A percentile compares a stretch with the other conserved stretches of the same genome.
phyloP scores from a whole-genome alignment of 1,139 yeast species.

The Yamadazyma dendronema region DNA sequence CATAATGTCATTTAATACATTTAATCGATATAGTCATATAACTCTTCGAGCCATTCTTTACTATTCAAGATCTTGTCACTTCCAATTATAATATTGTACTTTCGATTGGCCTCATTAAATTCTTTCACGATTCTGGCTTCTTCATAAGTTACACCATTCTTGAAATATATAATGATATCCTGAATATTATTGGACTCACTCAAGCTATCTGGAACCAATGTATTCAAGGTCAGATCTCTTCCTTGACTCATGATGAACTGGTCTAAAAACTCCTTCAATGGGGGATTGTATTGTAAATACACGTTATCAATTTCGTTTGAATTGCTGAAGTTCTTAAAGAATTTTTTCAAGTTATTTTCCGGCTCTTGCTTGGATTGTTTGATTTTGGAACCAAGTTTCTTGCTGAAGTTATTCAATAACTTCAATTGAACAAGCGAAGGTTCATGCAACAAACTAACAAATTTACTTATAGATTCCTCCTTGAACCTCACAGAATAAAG shows the following conservation, averaged over 20 bases:
- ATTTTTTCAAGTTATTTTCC: constrained; percentile 23
- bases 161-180: constrained; percentile 75
- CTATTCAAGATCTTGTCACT: constrained; percentile 73
- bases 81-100: constrained; percentile 61
- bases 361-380: constrained; percentile 14
- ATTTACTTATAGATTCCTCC: constrained; percentile 23
- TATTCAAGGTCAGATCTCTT: constrained; percentile 7
- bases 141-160: constrained; percentile 92
- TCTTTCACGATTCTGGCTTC: constrained; percentile 84
- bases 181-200: constrained; percentile 44
- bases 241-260: constrained; percentile 19
- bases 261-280: constrained; percentile 49
- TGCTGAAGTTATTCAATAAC: constrained; percentile 31
- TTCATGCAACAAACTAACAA: constrained; percentile 29
- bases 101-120: constrained; percentile 53
- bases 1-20: not conserved
- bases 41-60: constrained; percentile 42
- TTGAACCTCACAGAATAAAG: constrained; percentile 69
- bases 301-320: constrained; percentile 43
- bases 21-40: constrained; percentile 13
- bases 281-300: constrained; percentile 72
- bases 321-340: constrained; percentile 25
- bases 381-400: constrained; percentile 11
- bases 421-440: constrained; percentile 35
- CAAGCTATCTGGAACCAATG: constrained; percentile 16